These are phyloP conservation scores for Boehmeria nivea DNA, from an alignment of 306 rosid genomes.

Conservation along the genomic window DNA sequence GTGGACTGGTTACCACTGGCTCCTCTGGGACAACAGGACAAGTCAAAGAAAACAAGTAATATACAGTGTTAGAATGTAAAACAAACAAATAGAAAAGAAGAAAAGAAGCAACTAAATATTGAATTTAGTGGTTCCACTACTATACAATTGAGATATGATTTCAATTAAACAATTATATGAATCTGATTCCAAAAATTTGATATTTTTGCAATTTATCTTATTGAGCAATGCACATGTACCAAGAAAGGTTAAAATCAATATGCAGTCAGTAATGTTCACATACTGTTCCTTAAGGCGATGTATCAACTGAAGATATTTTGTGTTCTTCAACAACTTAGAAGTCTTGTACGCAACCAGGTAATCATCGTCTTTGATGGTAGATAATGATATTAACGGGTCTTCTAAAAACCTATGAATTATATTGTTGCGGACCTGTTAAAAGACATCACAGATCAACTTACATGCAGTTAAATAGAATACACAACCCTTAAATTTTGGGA, in stretches of 20 bases:
- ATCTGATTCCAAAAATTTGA: background rate
- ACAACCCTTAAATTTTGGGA: slow-evolving; percentile 6
- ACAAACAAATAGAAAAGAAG: background rate
- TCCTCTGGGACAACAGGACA: slow-evolving; percentile 32
- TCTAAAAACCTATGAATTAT: slow-evolving; percentile 71
- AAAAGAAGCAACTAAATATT: too few species aligned
- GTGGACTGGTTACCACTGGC: slow-evolving; percentile 43
- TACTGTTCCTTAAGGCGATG: slow-evolving; percentile 84
- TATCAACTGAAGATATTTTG: slow-evolving; percentile 77
- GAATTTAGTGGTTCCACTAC: too few species aligned
- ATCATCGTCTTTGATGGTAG: slow-evolving; percentile 83
- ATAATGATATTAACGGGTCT: slow-evolving; percentile 71
- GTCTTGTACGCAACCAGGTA: slow-evolving; percentile 77
- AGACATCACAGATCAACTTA: slow-evolving; percentile 13
- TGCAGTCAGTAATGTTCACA: slow-evolving; percentile 19
- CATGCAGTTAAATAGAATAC: background rate
- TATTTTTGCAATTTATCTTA: background rate
- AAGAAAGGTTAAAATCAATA: background rate
- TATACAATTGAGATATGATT: background rate
- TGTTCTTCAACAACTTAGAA: slow-evolving; percentile 57
- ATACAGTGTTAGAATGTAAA: background rate
- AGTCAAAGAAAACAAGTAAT: background rate
- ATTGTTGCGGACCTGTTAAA: slow-evolving; percentile 66
- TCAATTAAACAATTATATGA: background rate
- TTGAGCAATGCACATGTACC: background rate